Evolutionary conservation across 164 flowering plant genomes (phyloP), one percentile per base, ranked within the genome.

Genomic region (Cinnamomum chago): DNA sequence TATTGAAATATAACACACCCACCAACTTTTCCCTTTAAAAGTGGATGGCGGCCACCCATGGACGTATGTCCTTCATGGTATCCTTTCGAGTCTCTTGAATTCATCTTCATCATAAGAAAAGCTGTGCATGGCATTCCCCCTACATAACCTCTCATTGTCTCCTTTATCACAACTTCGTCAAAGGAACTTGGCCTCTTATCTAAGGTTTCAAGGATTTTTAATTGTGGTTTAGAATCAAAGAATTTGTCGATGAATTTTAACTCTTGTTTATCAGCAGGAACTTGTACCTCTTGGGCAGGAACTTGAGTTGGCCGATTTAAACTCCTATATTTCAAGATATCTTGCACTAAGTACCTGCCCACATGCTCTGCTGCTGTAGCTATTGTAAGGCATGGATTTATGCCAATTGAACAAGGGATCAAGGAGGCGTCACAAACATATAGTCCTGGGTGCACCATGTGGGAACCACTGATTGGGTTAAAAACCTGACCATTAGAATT

Each of bases 121-220:
- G 85, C 88, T 67, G 81, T 62, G 68, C 90, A 87, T 20, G 85
- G 89, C 88, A 89, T 87, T 13, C 90, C 90, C 67, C 87, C 88
- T 14, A 89, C 70, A 75, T 81, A 74, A 50, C 92, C 92, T 72
- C 74, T 82, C 80, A 89, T 64, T 60, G 81, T 87, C 80, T 89
- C 92, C 25, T 58, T 82, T 51, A 2, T 72, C 33, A 55, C 30
- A 51, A 17, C 62, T 2, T 70, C 62, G 13, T 25, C 30, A 7
- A 28, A 70, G 72, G 79, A 62, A 28, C 35, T 67, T n/a, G 22
- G 28, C 28, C 9, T 15, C 9, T 13, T 51, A 1, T 52, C 74
- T 11, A 23, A 55, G 24, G 33, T 76, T 55, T 73, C 33, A 30
- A 47, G 40, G 5, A 22, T 51, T 27, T 13, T 58, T 18, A 23